Conservation (phyloP, 139 green algal genomes). For the Pleodorina starrii region DNA sequence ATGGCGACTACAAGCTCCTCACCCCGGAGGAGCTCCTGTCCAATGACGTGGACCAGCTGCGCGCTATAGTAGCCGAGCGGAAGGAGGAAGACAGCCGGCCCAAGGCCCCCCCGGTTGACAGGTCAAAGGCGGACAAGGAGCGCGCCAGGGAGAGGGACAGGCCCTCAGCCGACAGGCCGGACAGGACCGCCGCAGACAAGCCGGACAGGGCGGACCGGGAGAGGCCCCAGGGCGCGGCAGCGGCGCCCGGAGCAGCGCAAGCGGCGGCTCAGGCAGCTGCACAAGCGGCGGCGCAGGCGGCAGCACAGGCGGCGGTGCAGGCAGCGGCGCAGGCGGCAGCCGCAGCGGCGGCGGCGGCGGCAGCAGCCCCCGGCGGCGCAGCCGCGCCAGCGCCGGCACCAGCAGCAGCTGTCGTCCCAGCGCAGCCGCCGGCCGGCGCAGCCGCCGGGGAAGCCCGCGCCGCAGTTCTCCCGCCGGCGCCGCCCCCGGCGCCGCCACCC, state of each 20-base stretch:
- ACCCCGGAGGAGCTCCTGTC: constrained; percentile 90
- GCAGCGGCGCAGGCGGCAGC: constrained; percentile 21
- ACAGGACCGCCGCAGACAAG: constrained; percentile 3
- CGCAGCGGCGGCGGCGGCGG: constrained; percentile 52
- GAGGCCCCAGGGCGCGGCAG: too few relatives aligned
- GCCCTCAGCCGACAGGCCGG: not conserved
- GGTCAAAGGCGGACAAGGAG: constrained; percentile 36
- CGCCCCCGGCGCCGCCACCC: constrained; percentile 71
- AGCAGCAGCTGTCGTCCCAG: not conserved
- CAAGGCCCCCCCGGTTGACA: constrained; percentile 50
- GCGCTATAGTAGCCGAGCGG: constrained; percentile 70
- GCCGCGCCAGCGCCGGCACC: not conserved
- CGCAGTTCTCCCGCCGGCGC: too few relatives aligned
- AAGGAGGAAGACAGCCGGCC: constrained; percentile 60
- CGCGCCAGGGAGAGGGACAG: constrained; percentile 37
- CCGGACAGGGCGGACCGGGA: too few relatives aligned
- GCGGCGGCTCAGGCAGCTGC: too few relatives aligned
- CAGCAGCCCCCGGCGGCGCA: not conserved
- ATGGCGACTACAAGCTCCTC: constrained; percentile 91
- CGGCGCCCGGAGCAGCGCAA: too few relatives aligned
- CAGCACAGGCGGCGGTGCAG: not conserved
- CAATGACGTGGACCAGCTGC: constrained; percentile 90
- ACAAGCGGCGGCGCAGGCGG: constrained; percentile 26
- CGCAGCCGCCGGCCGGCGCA: not conserved
- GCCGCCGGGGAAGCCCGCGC: not conserved